phyloP scores from a whole-genome alignment of 2,329 filamentous ascomycete genomes.

The Arthroderma uncinatum region DNA sequence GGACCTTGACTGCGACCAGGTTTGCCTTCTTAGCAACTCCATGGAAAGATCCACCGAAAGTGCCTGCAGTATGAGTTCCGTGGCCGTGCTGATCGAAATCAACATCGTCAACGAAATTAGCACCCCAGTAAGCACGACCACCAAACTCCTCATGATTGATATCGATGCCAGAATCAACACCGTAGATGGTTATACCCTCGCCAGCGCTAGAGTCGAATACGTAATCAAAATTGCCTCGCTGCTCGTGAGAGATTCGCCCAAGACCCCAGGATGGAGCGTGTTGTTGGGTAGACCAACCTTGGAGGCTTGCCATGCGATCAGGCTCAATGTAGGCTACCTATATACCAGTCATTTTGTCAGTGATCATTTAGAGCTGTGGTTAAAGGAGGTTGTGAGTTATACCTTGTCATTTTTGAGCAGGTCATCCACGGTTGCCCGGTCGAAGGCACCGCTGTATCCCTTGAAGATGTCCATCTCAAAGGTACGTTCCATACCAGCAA shows the following conservation, averaged over 20 bases:
- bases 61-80: slow-evolving; percentile 32
- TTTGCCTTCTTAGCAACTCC: slow-evolving; percentile 31
- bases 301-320: slow-evolving; percentile 4
- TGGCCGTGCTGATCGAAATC: slow-evolving; percentile 24
- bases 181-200: slow-evolving; percentile 26
- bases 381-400: background rate
- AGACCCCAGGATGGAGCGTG: slow-evolving; percentile 26
- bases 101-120: slow-evolving; percentile 21
- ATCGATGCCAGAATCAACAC: slow-evolving; percentile 31
- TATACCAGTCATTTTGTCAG: background rate
- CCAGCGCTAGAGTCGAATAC: slow-evolving; percentile 29
- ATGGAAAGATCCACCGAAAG: slow-evolving; percentile 24
- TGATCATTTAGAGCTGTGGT: background rate
- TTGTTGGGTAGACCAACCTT: slow-evolving; percentile 14
- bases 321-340: slow-evolving; percentile 16
- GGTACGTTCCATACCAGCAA: background rate
- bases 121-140: slow-evolving; percentile 27
- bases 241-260: slow-evolving; percentile 25
- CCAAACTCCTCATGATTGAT: slow-evolving; percentile 26
- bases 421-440: background rate
- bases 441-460: slow-evolving; percentile 6
- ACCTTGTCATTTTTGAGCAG: background rate
- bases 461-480: background rate
- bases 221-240: slow-evolving; percentile 21
- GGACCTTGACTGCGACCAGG: slow-evolving; percentile 40